phyloP scores from a whole-genome alignment of 805 yeast genomes.

The Brettanomyces custersianus region DNA sequence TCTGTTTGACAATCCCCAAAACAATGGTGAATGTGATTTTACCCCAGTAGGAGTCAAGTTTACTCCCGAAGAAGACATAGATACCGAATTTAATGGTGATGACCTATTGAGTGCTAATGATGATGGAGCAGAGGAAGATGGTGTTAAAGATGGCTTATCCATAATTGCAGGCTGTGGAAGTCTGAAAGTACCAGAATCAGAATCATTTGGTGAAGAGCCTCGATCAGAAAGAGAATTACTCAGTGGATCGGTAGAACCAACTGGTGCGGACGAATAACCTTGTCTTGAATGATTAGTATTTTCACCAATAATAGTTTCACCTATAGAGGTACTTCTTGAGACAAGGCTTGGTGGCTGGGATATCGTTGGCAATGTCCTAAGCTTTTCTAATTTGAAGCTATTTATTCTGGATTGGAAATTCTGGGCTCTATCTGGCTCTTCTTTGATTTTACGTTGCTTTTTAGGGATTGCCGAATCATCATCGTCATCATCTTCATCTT shows the following conservation, averaged over 20 bases:
- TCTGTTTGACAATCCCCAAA: background rate
- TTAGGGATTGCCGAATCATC: constrained; percentile 1
- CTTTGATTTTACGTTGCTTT: background rate
- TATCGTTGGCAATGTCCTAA: too few species aligned
- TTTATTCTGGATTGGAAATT: background rate
- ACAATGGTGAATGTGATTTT: background rate
- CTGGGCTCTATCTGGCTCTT: background rate
- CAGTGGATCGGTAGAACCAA: constrained; percentile 3
- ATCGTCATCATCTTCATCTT: constrained; percentile 2
- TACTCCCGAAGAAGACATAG: too few species aligned
- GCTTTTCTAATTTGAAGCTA: background rate
- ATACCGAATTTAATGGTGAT: background rate
- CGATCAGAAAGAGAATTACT: background rate
- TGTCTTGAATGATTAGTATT: too few species aligned
- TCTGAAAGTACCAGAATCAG: constrained; percentile 10
- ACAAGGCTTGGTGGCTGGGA: background rate
- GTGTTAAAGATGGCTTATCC: background rate
- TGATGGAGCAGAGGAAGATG: background rate
- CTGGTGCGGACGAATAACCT: background rate
- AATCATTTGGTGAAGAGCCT: constrained; percentile 1
- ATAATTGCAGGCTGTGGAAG: constrained; percentile 21
- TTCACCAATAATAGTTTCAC: background rate
- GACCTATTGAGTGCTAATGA: background rate
- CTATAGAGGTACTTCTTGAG: background rate
- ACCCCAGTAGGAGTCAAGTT: too few species aligned